Percentiles rank a stretch among this genome's conserved stretches.
Conservation (phyloP, 164 flowering plant species). For the Magnolia sinica region DNA sequence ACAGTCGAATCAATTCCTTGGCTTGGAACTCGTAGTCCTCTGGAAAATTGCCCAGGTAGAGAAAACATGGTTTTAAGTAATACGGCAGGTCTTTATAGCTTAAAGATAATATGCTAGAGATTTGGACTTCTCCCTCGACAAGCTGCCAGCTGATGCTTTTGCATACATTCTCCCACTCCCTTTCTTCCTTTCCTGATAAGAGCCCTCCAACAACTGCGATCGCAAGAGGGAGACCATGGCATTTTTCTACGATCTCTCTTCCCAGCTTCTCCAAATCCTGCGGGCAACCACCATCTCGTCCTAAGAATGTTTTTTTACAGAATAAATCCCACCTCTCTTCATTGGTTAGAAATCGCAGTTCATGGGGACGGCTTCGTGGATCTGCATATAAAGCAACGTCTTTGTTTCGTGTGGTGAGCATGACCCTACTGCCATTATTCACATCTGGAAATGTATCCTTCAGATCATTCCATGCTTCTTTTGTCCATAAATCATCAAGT, state of each 20-base stretch:
- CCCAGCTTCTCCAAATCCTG: neutral
- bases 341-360: neutral
- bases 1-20: neutral
- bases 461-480: neutral
- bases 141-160: neutral
- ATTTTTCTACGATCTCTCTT: neutral
- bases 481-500: neutral
- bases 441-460: neutral
- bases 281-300: neutral
- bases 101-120: neutral
- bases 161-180: neutral
- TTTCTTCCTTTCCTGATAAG: neutral
- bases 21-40: neutral
- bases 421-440: neutral
- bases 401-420: neutral
- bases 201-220: neutral
- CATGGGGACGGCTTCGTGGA: no score
- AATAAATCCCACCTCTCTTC: neutral
- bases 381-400: neutral
- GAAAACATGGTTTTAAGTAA: neutral
- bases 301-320: neutral
- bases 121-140: neutral
- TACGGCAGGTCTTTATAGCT: neutral
- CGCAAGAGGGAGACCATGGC: neutral
- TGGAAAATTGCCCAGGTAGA: neutral